phyloP scores from a whole-genome alignment of 176 grass and related monocot species.

The Aegilops sharonensis region DNA sequence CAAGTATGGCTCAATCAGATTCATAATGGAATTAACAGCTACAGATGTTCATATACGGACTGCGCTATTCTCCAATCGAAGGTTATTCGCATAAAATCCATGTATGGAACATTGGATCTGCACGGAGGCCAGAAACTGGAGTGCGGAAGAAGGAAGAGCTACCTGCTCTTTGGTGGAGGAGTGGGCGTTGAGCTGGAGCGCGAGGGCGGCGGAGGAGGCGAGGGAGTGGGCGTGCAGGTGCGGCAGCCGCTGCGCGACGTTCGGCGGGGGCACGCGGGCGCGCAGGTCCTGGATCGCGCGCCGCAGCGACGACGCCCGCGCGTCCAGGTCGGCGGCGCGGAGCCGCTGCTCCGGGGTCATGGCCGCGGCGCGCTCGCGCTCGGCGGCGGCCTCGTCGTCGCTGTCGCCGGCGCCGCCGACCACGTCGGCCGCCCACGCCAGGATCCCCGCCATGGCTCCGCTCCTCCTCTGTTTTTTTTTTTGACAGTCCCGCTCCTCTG shows the following conservation, averaged over 20 bases:
- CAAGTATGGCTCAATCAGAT: background rate
- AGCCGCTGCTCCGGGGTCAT: conserved; percentile 74
- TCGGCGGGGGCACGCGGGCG: conserved; percentile 67
- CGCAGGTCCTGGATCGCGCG: conserved; percentile 83
- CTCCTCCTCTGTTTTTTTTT: background rate
- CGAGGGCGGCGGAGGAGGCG: conserved; percentile 78
- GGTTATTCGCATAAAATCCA: background rate
- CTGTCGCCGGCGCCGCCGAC: conserved; percentile 56
- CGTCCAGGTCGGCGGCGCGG: conserved; percentile 65
- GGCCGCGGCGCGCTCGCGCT: conserved; percentile 41
- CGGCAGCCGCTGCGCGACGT: conserved; percentile 78
- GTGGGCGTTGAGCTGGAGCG: conserved; percentile 81
- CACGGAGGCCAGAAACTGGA: background rate
- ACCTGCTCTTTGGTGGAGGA: conserved; percentile 86
- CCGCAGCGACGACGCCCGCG: conserved; percentile 49
- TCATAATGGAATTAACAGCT: background rate
- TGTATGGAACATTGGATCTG: background rate
- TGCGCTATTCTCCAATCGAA: background rate
- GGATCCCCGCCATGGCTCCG: conserved; percentile 65
- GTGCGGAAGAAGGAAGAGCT: background rate
- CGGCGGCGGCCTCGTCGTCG: conserved; percentile 42
- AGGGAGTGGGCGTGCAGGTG: conserved; percentile 90
- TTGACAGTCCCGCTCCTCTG: too few relatives aligned
- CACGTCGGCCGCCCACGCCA: conserved; percentile 89
- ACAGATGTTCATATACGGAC: conserved; percentile 1